Evolutionary conservation across 306 rosid species (phyloP), one percentile per base, ranked within the genome.

Genomic region (Cicer cuneatum): DNA sequence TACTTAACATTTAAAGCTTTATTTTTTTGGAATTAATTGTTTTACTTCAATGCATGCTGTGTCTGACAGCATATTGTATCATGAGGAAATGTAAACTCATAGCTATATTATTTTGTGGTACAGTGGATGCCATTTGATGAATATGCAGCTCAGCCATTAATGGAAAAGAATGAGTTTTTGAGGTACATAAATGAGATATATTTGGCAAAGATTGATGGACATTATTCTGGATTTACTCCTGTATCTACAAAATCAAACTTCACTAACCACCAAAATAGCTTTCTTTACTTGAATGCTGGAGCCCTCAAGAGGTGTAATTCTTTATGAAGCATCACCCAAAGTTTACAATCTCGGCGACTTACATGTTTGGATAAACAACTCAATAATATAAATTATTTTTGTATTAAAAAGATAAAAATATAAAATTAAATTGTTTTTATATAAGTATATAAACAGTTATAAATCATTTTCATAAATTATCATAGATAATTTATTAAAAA

Each of bases 71-170:
- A 73, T 64, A 54, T 21, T 71, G 21, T 19, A 38, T 15, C 60
- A 1, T 56, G 7, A 61, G 38, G 41, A 68, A 60, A 69, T 54
- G 80, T 21, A 7, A 61, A 70, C 43, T 54, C n/a, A 57, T 43
- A 57, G 40, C 72, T 41, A 56, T 24, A 51, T 59, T 48, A 45
- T 71, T 81, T 11, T 71, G 42, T 80, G n/a, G 72, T 77, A 84
- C 90, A 94, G 97, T 94, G 97, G 96, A 90, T 94, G 88, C 84
- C 90, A 75, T 85, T 89, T 51, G 89, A 86, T 79, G 92, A 92
- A 66, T 92, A 85, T 53, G 83, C 72, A 67, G 80, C 88, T 66
- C 96, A 87, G 35, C 89, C 93, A 3, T 76, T 75, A 10, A 82
- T 86, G 62, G 83, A 90, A 78, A 76, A 74, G 46, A 41, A 75